phyloP scores from a whole-genome alignment of 2,329 filamentous ascomycete genomes.

The Pyricularia sp. region DNA sequence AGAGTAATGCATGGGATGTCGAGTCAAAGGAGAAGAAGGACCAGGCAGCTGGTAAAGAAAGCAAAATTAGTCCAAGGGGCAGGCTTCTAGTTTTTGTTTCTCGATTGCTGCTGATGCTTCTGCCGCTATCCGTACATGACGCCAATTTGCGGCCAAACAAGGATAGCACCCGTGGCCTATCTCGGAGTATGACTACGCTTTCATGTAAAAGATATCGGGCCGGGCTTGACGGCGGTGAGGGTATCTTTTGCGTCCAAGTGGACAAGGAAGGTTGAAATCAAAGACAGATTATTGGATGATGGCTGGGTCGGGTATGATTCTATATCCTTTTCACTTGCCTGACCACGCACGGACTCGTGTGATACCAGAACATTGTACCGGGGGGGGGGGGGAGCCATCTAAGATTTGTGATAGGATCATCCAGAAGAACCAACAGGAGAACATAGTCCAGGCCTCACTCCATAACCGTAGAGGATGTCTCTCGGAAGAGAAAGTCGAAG shows the following conservation, averaged over 20 bases:
- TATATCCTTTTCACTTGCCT: background rate
- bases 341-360: background rate
- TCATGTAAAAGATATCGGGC: background rate
- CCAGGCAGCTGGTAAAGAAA: background rate
- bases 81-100: background rate
- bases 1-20: background rate
- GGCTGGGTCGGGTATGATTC: background rate
- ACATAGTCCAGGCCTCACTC: background rate
- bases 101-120: background rate
- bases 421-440: background rate
- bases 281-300: background rate
- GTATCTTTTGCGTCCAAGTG: background rate
- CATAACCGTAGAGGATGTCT: background rate
- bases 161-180: background rate
- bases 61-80: background rate
- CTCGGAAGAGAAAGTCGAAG: background rate
- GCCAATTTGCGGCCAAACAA: background rate
- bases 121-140: background rate
- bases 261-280: background rate
- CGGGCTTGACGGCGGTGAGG: background rate
- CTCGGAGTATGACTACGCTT: background rate
- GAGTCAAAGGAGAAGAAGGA: background rate
- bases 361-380: background rate
- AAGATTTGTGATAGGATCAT: background rate
- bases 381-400: background rate